Evolutionary conservation across 2,329 filamentous ascomycete genomes (phyloP).

Genomic region (Acarospora socialis): DNA sequence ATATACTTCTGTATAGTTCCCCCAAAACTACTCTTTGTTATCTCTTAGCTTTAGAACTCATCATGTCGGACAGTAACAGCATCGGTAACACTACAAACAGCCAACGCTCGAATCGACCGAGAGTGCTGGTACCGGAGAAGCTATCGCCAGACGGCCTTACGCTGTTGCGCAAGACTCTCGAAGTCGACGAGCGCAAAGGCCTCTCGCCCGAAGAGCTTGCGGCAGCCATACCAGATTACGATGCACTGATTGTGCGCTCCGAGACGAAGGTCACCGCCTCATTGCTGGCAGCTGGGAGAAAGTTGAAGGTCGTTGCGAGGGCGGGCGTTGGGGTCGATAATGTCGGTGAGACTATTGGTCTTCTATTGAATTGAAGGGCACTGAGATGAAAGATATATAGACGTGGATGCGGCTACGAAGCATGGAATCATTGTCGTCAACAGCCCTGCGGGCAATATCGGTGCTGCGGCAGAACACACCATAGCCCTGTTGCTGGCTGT

Average conservation of each 20-base stretch:
- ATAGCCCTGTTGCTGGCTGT: slow-evolving; percentile 60
- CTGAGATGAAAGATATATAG: slow-evolving; percentile 15
- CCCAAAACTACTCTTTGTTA: no score
- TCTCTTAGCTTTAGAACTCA: no score
- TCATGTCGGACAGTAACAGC: no score
- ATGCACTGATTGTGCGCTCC: slow-evolving; percentile 65
- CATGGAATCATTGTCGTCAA: slow-evolving; percentile 70
- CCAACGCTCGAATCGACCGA: slow-evolving; percentile 25
- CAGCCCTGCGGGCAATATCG: slow-evolving; percentile 64
- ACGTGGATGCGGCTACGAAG: slow-evolving; percentile 57
- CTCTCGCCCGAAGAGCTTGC: slow-evolving; percentile 50
- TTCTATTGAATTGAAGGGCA: not conserved
- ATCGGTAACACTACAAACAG: no score
- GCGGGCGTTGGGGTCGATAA: slow-evolving; percentile 76
- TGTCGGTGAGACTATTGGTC: slow-evolving; percentile 33
- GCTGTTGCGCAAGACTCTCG: slow-evolving; percentile 49
- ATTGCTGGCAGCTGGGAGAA: slow-evolving; percentile 50
- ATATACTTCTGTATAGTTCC: no score
- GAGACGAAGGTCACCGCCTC: slow-evolving; percentile 65
- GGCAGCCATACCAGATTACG: slow-evolving; percentile 53
- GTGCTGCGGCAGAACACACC: slow-evolving; percentile 66
- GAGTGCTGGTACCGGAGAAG: slow-evolving; percentile 64
- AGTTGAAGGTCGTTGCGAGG: slow-evolving; percentile 62
- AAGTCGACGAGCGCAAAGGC: slow-evolving; percentile 54
- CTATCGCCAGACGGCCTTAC: slow-evolving; percentile 65